Conservation (phyloP, 2,329 filamentous ascomycete species). For the Colletotrichum musae region DNA sequence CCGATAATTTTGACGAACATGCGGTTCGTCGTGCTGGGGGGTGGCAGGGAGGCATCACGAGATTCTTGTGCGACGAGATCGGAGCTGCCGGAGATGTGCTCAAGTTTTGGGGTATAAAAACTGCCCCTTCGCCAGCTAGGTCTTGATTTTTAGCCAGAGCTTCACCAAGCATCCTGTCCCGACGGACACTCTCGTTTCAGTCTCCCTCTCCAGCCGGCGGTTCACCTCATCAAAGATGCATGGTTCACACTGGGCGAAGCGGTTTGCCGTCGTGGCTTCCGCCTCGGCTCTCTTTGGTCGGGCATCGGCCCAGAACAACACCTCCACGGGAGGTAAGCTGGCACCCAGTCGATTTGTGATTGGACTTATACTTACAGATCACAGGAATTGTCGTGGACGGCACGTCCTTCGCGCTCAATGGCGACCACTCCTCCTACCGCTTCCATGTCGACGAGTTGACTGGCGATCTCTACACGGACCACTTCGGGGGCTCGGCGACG, state of each 20-base stretch:
- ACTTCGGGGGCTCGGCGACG: conserved; percentile 70
- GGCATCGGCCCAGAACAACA: conserved; percentile 5
- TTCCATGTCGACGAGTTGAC: conserved; percentile 72
- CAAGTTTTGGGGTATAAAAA: conserved; percentile 9
- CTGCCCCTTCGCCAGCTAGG: too few species aligned
- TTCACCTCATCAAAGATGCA: conserved; percentile 2
- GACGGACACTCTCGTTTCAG: not conserved
- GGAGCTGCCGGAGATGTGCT: not conserved
- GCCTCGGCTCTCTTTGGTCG: not conserved
- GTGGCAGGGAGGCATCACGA: not conserved
- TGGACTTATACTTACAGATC: not conserved
- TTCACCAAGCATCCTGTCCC: too few species aligned
- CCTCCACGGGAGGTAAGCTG: conserved; percentile 14
- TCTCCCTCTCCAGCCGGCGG: not conserved
- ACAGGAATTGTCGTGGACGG: conserved; percentile 68
- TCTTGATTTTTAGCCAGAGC: too few species aligned
- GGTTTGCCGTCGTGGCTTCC: conserved; percentile 19
- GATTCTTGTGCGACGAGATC: not conserved
- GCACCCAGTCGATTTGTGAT: fast-evolving
- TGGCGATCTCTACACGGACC: conserved; percentile 71
- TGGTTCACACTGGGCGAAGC: conserved; percentile 2
- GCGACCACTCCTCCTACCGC: conserved; percentile 70
- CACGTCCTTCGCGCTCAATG: conserved; percentile 70
- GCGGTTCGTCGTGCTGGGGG: conserved; percentile 4
- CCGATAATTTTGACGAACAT: conserved; percentile 35